A percentile compares a stretch with the other conserved stretches of the same genome.
Evolutionary conservation across 139 green algal genomes (phyloP).

Genomic region (Coelastrella sp.): DNA sequence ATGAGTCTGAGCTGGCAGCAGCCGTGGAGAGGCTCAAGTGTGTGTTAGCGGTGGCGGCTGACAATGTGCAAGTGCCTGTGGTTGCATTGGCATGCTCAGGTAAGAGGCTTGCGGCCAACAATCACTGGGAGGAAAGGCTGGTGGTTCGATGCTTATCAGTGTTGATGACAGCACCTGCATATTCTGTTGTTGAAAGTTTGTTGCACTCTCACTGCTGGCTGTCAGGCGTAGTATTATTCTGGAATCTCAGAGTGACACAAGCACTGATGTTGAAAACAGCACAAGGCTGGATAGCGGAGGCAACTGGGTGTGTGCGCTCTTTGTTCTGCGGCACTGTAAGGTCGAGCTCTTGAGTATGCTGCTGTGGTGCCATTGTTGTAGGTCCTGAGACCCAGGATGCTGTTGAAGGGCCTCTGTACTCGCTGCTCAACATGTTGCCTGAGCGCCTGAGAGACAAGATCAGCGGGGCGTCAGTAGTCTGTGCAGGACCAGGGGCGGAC

Average conservation of each 20-base stretch:
- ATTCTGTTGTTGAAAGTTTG: too few relatives aligned
- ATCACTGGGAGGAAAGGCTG: too few relatives aligned
- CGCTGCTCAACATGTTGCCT: not conserved
- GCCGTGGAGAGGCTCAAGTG: not conserved
- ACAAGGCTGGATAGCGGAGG: too few relatives aligned
- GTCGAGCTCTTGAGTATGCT: not conserved
- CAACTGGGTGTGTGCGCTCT: not conserved
- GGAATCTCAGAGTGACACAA: too few relatives aligned
- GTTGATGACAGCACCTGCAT: too few relatives aligned
- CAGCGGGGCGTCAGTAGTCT: not conserved
- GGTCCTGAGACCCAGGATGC: not conserved
- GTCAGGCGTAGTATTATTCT: too few relatives aligned
- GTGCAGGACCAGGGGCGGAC: not conserved
- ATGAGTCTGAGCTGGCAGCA: conserved; percentile 1
- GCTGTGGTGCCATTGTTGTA: not conserved
- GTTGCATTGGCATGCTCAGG: conserved; percentile 26
- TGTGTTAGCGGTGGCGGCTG: not conserved
- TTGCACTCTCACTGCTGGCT: too few relatives aligned
- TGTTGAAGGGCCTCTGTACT: not conserved
- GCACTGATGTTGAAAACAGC: too few relatives aligned
- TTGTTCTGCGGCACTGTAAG: too few relatives aligned
- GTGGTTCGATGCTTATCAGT: too few relatives aligned
- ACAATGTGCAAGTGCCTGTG: not conserved
- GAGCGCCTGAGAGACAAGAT: not conserved
- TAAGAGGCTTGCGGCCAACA: not conserved